Evolutionary conservation across 116 monocot genomes (phyloP).

Genomic region (Iris pallida): DNA sequence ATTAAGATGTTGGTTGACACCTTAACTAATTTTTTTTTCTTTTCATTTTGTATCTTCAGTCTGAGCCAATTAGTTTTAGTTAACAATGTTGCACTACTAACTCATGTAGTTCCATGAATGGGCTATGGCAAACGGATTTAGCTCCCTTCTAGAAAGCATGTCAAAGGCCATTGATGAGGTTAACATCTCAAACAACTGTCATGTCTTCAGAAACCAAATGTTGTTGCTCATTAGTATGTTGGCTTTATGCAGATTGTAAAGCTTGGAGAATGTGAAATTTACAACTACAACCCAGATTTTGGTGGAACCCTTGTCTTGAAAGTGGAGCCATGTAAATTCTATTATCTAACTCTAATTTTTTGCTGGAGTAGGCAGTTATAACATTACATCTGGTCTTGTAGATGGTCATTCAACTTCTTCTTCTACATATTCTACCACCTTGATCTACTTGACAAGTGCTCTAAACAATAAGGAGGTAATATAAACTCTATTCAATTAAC

Average conservation of each 20-base stretch:
- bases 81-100: not conserved
- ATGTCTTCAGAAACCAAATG: not conserved
- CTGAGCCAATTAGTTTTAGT: no score
- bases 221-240: not conserved
- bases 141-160: conserved; percentile 66
- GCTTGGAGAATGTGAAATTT: conserved; percentile 75
- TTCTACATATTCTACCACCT: no score
- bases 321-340: conserved; percentile 76
- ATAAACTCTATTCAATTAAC: not conserved
- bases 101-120: conserved; percentile 47
- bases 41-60: no score
- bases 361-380: not conserved
- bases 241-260: conserved; percentile 55
- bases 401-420: conserved; percentile 95
- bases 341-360: not conserved
- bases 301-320: conserved; percentile 71
- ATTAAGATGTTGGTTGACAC: no score
- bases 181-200: not conserved
- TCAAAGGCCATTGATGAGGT: conserved; percentile 84
- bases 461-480: not conserved
- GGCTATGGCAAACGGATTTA: conserved; percentile 42
- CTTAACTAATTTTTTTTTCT: no score
- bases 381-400: conserved; percentile 20
- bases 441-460: no score
- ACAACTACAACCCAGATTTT: conserved; percentile 92